These are phyloP conservation scores for Phytophthora ramorum DNA, from an alignment of 352 stramenopile species.

Conservation along the genomic window DNA sequence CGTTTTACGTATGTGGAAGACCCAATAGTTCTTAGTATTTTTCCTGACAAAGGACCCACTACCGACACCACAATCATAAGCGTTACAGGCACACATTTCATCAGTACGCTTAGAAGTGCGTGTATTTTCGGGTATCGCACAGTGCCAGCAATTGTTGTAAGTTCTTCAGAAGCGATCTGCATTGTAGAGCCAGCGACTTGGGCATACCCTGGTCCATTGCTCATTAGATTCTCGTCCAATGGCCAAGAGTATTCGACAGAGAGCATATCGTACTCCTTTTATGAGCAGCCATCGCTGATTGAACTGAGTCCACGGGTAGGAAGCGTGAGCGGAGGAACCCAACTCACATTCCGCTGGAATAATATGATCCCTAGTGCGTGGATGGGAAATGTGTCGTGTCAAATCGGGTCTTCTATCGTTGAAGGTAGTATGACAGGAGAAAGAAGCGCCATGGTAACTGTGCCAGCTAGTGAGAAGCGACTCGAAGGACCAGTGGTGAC, in stretches of 20 bases:
- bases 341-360: slow-evolving; percentile 33
- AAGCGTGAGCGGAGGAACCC: slow-evolving; percentile 36
- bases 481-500: slow-evolving; percentile 17
- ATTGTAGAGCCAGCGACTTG: slow-evolving; percentile 36
- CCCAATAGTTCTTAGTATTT: slow-evolving; percentile 36
- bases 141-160: slow-evolving; percentile 43
- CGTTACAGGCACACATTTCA: slow-evolving; percentile 40
- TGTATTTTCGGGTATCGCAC: slow-evolving; percentile 39
- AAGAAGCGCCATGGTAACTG: slow-evolving; percentile 10
- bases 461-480: slow-evolving; percentile 1
- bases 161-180: slow-evolving; percentile 39
- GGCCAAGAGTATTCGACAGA: slow-evolving; percentile 41
- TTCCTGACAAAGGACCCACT: slow-evolving; percentile 32
- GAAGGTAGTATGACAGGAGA: slow-evolving; percentile 3
- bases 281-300: slow-evolving; percentile 26
- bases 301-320: slow-evolving; percentile 22
- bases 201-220: slow-evolving; percentile 3
- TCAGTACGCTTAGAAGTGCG: slow-evolving; percentile 23
- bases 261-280: slow-evolving; percentile 41
- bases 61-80: slow-evolving; percentile 37
- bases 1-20: slow-evolving; percentile 42
- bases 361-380: slow-evolving; percentile 4
- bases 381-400: slow-evolving; percentile 19
- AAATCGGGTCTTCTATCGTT: slow-evolving; percentile 31
- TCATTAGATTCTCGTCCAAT: slow-evolving; percentile 47